A percentile compares a stretch with the other conserved stretches of the same genome.
Evolutionary conservation across 2,329 filamentous ascomycete genomes (phyloP).

Genomic region (Trichophyton schoenleinii): DNA sequence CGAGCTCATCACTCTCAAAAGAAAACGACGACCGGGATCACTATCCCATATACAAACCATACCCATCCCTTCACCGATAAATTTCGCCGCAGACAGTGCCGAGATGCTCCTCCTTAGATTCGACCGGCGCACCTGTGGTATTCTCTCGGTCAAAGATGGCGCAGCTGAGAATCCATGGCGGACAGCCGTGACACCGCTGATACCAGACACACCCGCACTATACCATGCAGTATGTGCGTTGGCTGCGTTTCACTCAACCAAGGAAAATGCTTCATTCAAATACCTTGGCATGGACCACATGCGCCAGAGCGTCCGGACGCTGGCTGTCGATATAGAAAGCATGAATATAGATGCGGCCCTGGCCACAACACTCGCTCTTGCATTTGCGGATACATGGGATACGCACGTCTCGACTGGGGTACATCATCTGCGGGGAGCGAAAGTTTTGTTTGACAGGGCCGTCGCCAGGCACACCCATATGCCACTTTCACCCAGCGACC

Average conservation of each 20-base stretch:
- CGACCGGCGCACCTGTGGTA: slow-evolving; percentile 54
- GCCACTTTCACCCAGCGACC: slow-evolving; percentile 33
- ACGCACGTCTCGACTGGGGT: slow-evolving; percentile 56
- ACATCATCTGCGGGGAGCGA: slow-evolving; percentile 56
- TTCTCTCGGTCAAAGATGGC: slow-evolving; percentile 59
- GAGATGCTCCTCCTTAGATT: slow-evolving; percentile 53
- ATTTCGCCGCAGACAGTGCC: slow-evolving; percentile 40
- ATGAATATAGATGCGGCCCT: slow-evolving; percentile 55
- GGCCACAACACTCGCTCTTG: slow-evolving; percentile 56
- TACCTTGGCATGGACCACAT: slow-evolving; percentile 57
- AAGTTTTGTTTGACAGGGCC: slow-evolving; percentile 49
- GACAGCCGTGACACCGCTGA: slow-evolving; percentile 56
- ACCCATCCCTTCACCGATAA: slow-evolving; percentile 5
- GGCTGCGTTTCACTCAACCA: slow-evolving; percentile 55
- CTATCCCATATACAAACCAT: neutral
- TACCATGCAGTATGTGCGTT: slow-evolving; percentile 57
- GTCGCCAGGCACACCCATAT: slow-evolving; percentile 33
- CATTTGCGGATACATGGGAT: slow-evolving; percentile 61
- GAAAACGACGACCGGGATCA: neutral
- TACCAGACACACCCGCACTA: slow-evolving; percentile 50
- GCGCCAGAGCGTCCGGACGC: slow-evolving; percentile 48
- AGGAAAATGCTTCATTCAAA: slow-evolving; percentile 44
- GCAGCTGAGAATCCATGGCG: slow-evolving; percentile 59
- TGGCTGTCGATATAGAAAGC: slow-evolving; percentile 48
- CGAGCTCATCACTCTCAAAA: neutral